Base-by-base conservation (phyloP, 1,139 yeast genomes). In the Suhomyces chickasaworum region DNA sequence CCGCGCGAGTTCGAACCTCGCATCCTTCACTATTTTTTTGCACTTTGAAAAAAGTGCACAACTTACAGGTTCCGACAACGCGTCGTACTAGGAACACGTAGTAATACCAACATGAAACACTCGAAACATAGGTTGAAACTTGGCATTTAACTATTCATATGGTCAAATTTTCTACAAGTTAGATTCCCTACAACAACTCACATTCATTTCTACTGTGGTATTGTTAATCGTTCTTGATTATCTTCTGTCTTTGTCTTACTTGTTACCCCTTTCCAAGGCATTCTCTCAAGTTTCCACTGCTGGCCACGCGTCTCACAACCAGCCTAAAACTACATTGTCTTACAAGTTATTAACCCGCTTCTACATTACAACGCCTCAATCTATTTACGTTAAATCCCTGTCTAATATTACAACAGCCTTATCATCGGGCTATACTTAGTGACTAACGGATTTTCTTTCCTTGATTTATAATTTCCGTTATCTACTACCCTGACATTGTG, bases 1-100 rank as follows among this genome's bases (percentile, higher is more conserved):
- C 86, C 87, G 87, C 86, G 87, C 86, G 86, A 81, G 87, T 82
- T 83, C 87, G 87, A 82, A 81, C 86, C 87, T 81, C 87, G 86
- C 87, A 80, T 78, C 86, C 86, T 80, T 81, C 86, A 82, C 61
- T 69, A 70, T 66, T 53, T 33, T 20, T 31, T 23, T 15, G 34
- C 20, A 31, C 13, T 4, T 25, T 25, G 29, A 3, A 10, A 6
- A n/a, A 3, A 10, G 5, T 25, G 34, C 4, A 8, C 34, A 31
- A 31, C 15, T 16, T 31, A 13, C 34, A 17, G 20, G 34, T 31
- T 31, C 34, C 5, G 5, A n/a, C 29, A 13, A 25, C 29, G 29
- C 29, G 29, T 25, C 25, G 23, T 37, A 27, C 21, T 32, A 25
- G 13, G 21, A 23, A 20, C 32, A 23, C 13, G 15, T 18, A 31